Base-by-base conservation (phyloP, 352 stramenopile genomes). In the Phytophthora boehmeriae region DNA sequence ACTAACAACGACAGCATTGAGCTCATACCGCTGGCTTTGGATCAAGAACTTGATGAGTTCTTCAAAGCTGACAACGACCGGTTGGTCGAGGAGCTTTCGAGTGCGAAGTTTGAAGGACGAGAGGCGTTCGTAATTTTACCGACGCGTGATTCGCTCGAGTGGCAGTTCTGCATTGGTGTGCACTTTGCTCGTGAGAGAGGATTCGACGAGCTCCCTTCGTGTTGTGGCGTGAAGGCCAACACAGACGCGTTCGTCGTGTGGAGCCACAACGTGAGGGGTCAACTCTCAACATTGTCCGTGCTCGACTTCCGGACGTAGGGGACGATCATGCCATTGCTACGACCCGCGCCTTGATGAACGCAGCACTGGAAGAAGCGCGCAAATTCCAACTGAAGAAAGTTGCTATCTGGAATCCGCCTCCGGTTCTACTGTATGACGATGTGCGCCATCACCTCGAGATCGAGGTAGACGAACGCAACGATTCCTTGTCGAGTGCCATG, bases 401-500 rank as follows among this genome's bases (percentile, higher is more conserved):
- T 20, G 64, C 51, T 19, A 70, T 85, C 36, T 90, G 81, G 80
- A 63, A 78, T 42, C 78, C 78, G 3, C 50, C 64, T 1, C 25
- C 44, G 5, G 27, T 2, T 1, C 57, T 90, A 9, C 22, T 65
- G n/a, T 23, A 61, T 9, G 23, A 41, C 13, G 54, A 66, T 8
- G 36, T 87, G 25, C 19, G 23, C 13, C 52, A 23, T 8, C 34
- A 62, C 8, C 22, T 87, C 8, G 52, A 78, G 6, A 72, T 90
- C 22, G 53, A 63, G 8, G 59, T 75, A 42, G 44, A 39, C 22
- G 66, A 77, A 1, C 79, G 79, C 17, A 54, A 75, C n/a, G 66
- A 87, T 38, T 88, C 82, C 25, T 61, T 88, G 22, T 91, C 81
- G 17, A 88, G 76, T 53, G 66, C 77, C 1, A 80, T 86, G 60